Evolutionary conservation across 345 rosid genomes (phyloP), one percentile per base, ranked within the genome.

Genomic region (Mercurialis annua): DNA sequence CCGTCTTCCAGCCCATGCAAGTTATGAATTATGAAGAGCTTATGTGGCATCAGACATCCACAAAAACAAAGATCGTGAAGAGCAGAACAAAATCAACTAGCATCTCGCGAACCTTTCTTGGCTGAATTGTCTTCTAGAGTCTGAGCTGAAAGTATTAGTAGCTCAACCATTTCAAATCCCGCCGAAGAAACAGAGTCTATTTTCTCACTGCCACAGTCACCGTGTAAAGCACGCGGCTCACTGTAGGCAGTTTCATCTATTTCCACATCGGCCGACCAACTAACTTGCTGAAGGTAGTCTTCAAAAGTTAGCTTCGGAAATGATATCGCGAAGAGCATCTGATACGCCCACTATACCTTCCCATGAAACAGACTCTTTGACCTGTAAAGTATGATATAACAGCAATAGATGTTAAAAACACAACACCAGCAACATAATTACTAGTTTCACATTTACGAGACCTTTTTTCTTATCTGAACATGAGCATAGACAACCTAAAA

Each of bases 161-260:
- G 94, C 74, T 95, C 96, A 79, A 95, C 94, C 98, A 95, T 92
- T 84, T 95, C 99, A 69, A 87, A 81, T 51, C 98, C 99, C 14
- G 97, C 96, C 63, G 92, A 97, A 66, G 90, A 82, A 72, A 95
- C 89, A 46, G 82, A 61, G 76, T 92, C 97, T 17, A 83, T 80
- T 65, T 76, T 92, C 65, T 84, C 89, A 30, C 54, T 61, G 72
- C 76, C 68, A 0, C 80, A 71, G 66, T 83, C 84, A 33, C 67
- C 74, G 43, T 1, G 42, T 6, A 59, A 30, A 33, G 71, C 73
- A 30, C 59, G 53, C 1, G 31, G 20, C 59, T 73, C 76, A 11
- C 44, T 46, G 56, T 54, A 65, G 33, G 44, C 43, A 12, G 65
- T 71, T 14, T 70, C 89, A 60, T 65, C 66, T 58, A 67, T 31